Evolutionary conservation across 306 rosid species (phyloP).

Genomic region (Cucurbita argyrosperma): DNA sequence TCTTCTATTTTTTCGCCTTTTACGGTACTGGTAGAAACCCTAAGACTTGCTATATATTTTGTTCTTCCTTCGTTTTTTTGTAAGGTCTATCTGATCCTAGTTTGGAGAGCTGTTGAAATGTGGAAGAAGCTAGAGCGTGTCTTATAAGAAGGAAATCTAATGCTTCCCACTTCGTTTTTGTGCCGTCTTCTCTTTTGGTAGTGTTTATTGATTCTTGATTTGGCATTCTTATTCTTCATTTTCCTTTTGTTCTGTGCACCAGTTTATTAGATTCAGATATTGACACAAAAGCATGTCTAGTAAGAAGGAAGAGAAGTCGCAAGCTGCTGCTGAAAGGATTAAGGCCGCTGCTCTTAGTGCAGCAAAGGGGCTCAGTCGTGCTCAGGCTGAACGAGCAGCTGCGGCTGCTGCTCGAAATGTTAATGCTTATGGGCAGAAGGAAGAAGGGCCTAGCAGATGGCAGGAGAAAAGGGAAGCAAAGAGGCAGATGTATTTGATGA

Average conservation of each 20-base stretch:
- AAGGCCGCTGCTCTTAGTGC: constrained; percentile 91
- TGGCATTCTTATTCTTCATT: not conserved
- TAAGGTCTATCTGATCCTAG: not conserved
- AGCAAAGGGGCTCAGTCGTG: constrained; percentile 94
- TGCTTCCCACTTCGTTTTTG: not conserved
- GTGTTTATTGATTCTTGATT: not conserved
- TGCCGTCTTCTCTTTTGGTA: not conserved
- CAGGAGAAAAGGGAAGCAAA: constrained; percentile 98
- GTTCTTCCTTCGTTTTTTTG: not conserved
- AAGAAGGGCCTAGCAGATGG: constrained; percentile 99
- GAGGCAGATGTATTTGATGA: constrained; percentile 97
- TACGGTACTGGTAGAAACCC: not conserved
- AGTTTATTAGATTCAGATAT: not conserved
- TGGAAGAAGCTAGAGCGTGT: constrained; percentile 25
- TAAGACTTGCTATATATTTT: not conserved
- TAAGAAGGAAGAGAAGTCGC: constrained; percentile 92
- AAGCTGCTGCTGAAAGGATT: constrained; percentile 90
- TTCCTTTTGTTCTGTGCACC: not conserved
- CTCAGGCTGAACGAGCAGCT: constrained; percentile 95
- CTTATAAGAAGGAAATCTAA: constrained; percentile 59
- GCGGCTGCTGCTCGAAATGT: constrained; percentile 91
- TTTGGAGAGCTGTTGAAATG: not conserved
- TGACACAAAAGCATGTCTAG: constrained; percentile 54
- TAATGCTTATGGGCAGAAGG: constrained; percentile 98
- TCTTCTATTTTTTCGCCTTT: not conserved